A percentile compares a stretch with the other conserved stretches of the same genome.
Conservation (phyloP, 148 eudicot species). For the Fallopia convolvulus region DNA sequence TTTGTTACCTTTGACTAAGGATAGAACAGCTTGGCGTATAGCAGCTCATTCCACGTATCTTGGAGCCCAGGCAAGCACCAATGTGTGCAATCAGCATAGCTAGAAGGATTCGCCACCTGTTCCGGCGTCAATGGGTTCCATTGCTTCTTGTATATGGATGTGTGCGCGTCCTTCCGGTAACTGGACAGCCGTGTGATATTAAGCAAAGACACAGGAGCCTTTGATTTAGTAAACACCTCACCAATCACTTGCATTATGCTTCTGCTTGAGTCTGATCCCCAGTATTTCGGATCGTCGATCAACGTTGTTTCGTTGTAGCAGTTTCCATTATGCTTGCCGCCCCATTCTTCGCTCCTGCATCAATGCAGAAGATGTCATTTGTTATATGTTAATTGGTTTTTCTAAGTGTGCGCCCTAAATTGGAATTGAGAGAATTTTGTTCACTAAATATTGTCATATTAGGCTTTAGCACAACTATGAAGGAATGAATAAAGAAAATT, state of each 20-base stretch:
- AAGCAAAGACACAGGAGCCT: slow-evolving; percentile 59
- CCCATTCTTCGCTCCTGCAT: slow-evolving; percentile 78
- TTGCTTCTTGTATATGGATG: slow-evolving; percentile 85
- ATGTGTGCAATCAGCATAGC: slow-evolving; percentile 87
- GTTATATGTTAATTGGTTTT: no score
- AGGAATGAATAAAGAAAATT: no score
- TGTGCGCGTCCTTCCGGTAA: slow-evolving; percentile 86
- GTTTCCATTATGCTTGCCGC: slow-evolving; percentile 57
- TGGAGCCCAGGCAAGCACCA: slow-evolving; percentile 95
- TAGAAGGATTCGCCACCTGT: slow-evolving; percentile 66
- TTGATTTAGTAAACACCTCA: slow-evolving; percentile 53
- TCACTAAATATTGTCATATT: no score
- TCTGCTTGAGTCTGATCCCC: slow-evolving; percentile 67
- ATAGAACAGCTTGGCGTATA: slow-evolving; percentile 79
- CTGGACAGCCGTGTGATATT: slow-evolving; percentile 79
- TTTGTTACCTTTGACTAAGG: slow-evolving; percentile 23
- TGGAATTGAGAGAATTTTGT: no score
- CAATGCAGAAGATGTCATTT: neutral
- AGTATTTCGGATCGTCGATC: slow-evolving; percentile 64
- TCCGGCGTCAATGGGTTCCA: slow-evolving; percentile 73
- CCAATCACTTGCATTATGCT: slow-evolving; percentile 70
- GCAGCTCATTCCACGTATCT: slow-evolving; percentile 94
- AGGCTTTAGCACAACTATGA: no score
- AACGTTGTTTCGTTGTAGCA: slow-evolving; percentile 72
- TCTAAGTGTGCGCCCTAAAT: no score